Conservation (phyloP, 441 rosid species). For the Capsella rubella region DNA sequence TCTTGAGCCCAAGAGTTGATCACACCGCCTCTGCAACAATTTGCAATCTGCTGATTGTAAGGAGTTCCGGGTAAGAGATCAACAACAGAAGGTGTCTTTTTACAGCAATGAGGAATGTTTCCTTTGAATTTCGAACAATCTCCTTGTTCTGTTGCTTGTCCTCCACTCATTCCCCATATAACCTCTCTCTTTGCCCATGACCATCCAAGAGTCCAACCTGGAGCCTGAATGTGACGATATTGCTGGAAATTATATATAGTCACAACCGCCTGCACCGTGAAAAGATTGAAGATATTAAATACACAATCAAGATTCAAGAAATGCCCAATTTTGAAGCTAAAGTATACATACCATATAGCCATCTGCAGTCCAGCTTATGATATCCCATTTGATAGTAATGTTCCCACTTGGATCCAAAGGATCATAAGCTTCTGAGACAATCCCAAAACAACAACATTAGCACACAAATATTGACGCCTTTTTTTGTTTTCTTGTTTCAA, state of each 20-base stretch:
- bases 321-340: not conserved
- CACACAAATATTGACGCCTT: not conserved
- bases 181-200: constrained; percentile 72
- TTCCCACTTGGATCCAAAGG: constrained; percentile 89
- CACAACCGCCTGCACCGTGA: constrained; percentile 56
- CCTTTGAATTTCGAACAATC: constrained; percentile 78
- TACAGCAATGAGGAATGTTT: constrained; percentile 72
- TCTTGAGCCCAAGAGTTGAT: constrained; percentile 72
- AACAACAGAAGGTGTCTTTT: constrained; percentile 55
- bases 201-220: constrained; percentile 79
- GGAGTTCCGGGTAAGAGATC: constrained; percentile 75
- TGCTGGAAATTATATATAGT: constrained; percentile 66
- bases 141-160: constrained; percentile 78
- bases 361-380: constrained; percentile 82
- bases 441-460: constrained; percentile 8
- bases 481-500: not conserved
- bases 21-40: constrained; percentile 72
- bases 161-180: constrained; percentile 73
- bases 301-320: constrained; percentile 26
- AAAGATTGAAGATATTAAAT: not conserved
- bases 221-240: constrained; percentile 60
- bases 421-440: constrained; percentile 80
- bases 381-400: constrained; percentile 93
- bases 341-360: constrained; percentile 67
- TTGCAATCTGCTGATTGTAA: constrained; percentile 68